Conservation (phyloP, 2,329 filamentous ascomycete genomes). For the Paraphoma chrysanthemicola region DNA sequence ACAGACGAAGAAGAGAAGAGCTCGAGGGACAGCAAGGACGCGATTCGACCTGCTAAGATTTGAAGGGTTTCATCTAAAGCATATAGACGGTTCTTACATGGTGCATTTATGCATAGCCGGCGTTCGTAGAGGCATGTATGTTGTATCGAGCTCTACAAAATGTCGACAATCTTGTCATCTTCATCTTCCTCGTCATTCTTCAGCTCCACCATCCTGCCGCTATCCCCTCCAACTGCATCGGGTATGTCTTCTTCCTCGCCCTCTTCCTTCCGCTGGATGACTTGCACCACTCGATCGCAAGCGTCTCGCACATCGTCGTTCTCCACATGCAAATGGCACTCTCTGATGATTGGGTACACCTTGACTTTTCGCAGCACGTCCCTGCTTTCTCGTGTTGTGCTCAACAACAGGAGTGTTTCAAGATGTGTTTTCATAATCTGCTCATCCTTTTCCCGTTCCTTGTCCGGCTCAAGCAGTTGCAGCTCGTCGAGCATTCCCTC, state of each 20-base stretch:
- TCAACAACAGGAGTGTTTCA: constrained; percentile 85
- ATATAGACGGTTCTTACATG: background rate
- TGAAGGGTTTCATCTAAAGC: background rate
- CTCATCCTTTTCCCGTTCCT: constrained; percentile 78
- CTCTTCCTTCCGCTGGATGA: constrained; percentile 82
- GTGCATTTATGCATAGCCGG: background rate
- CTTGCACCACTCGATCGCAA: constrained; percentile 88
- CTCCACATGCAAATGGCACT: constrained; percentile 79
- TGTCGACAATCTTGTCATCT: constrained; percentile 48
- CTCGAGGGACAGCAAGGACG: constrained; percentile 17
- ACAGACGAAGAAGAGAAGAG: constrained; percentile 11
- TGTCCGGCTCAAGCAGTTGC: constrained; percentile 88
- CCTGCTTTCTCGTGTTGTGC: constrained; percentile 76
- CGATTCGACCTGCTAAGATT: constrained; percentile 14
- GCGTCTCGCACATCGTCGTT: constrained; percentile 82
- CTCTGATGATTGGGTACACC: constrained; percentile 88
- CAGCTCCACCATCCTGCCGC: constrained; percentile 37
- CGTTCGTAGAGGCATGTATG: background rate
- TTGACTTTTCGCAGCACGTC: constrained; percentile 77
- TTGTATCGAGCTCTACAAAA: constrained; percentile 15
- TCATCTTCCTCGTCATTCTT: constrained; percentile 41
- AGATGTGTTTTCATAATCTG: constrained; percentile 85
- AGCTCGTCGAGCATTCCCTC: constrained; percentile 87
- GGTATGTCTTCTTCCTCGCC: constrained; percentile 58
- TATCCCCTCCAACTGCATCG: constrained; percentile 20